Conservation (phyloP, 306 rosid species). For the Psophocarpus tetragonolobus region DNA sequence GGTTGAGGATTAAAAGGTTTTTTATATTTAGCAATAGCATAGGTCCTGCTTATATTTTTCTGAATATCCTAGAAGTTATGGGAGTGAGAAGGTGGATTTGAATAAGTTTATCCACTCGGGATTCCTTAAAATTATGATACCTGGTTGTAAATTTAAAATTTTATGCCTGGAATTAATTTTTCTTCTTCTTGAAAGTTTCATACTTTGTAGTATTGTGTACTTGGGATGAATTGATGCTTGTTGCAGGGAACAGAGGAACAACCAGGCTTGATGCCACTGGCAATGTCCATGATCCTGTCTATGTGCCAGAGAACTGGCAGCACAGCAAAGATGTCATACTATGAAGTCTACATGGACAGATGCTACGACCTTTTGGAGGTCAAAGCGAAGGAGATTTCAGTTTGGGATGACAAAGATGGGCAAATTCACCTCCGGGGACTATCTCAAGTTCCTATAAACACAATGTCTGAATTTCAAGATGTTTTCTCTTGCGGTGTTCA, state of each 20-base stretch:
- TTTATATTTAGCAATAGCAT: neutral
- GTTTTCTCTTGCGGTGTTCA: slow-evolving; percentile 63
- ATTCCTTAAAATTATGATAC: neutral
- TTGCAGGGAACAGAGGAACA: slow-evolving; percentile 79
- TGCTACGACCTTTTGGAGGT: slow-evolving; percentile 88
- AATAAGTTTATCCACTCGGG: neutral
- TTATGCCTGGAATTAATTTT: neutral
- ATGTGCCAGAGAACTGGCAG: slow-evolving; percentile 57
- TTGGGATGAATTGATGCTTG: slow-evolving; percentile 25
- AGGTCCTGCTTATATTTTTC: neutral
- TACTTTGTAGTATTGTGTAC: neutral
- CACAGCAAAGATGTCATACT: slow-evolving; percentile 76
- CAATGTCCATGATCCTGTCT: slow-evolving; percentile 69
- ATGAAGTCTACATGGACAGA: slow-evolving; percentile 86
- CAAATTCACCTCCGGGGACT: slow-evolving; percentile 85
- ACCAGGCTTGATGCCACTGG: slow-evolving; percentile 75
- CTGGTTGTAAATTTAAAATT: neutral
- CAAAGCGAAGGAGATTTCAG: slow-evolving; percentile 68
- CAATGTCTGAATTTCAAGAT: slow-evolving; percentile 69
- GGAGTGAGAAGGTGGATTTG: neutral
- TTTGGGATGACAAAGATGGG: slow-evolving; percentile 86
- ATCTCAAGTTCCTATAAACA: slow-evolving; percentile 58
- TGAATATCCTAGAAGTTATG: neutral
- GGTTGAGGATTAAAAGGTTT: neutral
- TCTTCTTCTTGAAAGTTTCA: neutral